Evolutionary conservation across 1,284 basidiomycete genomes (phyloP).

Genomic region (Rhodotorula sp.): DNA sequence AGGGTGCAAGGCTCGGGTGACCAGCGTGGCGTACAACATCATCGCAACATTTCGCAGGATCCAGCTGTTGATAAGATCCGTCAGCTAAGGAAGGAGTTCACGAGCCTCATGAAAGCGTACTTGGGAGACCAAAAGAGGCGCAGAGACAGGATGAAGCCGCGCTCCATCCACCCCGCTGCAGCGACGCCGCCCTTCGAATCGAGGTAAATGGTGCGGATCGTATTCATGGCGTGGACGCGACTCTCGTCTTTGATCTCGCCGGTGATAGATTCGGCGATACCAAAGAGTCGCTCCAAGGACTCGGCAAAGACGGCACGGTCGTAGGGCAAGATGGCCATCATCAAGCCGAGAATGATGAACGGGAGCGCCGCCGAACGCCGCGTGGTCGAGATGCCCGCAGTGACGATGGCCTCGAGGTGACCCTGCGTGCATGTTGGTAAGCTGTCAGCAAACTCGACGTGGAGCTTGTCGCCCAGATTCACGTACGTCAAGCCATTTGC

Average conservation of each 20-base stretch:
- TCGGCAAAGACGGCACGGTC: constrained; percentile 19
- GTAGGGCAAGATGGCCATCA: constrained; percentile 36
- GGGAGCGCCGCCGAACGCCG: constrained; percentile 50
- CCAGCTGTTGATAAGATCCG: constrained; percentile 40
- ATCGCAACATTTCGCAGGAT: constrained; percentile 49
- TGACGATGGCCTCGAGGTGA: constrained; percentile 37
- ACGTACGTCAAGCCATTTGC: constrained; percentile 46
- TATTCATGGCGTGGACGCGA: constrained; percentile 48
- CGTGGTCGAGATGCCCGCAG: constrained; percentile 47
- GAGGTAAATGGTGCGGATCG: constrained; percentile 41
- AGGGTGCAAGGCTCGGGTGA: constrained; percentile 46
- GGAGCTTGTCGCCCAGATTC: too few species aligned
- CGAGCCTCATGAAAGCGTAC: neutral
- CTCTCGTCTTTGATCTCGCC: constrained; percentile 30
- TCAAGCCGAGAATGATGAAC: constrained; percentile 48
- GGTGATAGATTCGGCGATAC: constrained; percentile 37
- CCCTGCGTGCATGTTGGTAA: constrained; percentile 5
- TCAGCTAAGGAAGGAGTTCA: neutral
- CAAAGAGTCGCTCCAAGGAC: constrained; percentile 30
- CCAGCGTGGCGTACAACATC: constrained; percentile 49
- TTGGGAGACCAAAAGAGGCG: constrained; percentile 46
- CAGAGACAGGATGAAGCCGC: constrained; percentile 47
- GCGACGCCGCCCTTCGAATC: constrained; percentile 33
- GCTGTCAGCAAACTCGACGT: neutral
- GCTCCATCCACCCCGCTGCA: constrained; percentile 38